Percentiles rank a stretch among this genome's conserved stretches.
phyloP scores from a whole-genome alignment of 495 filamentous ascomycete species.

The Penicillium taxi region DNA sequence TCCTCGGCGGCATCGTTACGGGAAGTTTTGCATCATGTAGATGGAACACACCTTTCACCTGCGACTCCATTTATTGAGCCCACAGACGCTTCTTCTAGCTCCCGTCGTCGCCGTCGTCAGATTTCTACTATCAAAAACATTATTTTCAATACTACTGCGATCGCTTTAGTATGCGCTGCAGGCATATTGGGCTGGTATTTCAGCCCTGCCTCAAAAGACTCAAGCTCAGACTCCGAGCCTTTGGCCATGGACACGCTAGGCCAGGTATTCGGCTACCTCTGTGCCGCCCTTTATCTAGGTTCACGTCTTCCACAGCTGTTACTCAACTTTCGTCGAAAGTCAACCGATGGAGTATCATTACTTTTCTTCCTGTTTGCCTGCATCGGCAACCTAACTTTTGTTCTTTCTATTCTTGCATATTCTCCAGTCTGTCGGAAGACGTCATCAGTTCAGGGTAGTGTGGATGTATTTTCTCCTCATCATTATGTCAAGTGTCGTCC shows the following conservation, averaged over 20 bases:
- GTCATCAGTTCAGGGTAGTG: conserved; percentile 11
- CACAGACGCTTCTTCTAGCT: conserved; percentile 3
- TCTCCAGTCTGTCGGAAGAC: conserved; percentile 49
- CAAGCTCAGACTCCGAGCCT: conserved; percentile 18
- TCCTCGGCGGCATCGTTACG: conserved; percentile 29
- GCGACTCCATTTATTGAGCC: conserved; percentile 59
- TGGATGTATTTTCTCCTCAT: conserved; percentile 1
- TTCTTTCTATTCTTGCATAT: conserved; percentile 83
- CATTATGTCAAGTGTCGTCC: conserved; percentile 32
- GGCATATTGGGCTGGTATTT: conserved; percentile 84
- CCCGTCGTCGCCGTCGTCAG: conserved; percentile 17
- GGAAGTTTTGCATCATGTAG: conserved; percentile 31
- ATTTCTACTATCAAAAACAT: conserved; percentile 49
- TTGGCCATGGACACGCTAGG: conserved; percentile 66
- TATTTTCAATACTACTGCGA: conserved; percentile 61
- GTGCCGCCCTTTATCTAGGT: conserved; percentile 80
- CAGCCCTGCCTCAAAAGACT: conserved; percentile 32
- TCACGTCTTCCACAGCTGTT: conserved; percentile 82
- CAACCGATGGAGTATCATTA: conserved; percentile 81
- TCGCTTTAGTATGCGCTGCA: conserved; percentile 71
- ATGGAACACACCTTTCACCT: conserved; percentile 69
- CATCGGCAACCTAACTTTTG: conserved; percentile 87
- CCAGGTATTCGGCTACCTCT: conserved; percentile 80
- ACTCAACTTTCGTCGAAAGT: conserved; percentile 82
- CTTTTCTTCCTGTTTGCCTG: conserved; percentile 97